A percentile compares a stretch with the other conserved stretches of the same genome.
Conservation (phyloP, 2,329 filamentous ascomycete species). For the Ophiostoma novo-ulmi region DNA sequence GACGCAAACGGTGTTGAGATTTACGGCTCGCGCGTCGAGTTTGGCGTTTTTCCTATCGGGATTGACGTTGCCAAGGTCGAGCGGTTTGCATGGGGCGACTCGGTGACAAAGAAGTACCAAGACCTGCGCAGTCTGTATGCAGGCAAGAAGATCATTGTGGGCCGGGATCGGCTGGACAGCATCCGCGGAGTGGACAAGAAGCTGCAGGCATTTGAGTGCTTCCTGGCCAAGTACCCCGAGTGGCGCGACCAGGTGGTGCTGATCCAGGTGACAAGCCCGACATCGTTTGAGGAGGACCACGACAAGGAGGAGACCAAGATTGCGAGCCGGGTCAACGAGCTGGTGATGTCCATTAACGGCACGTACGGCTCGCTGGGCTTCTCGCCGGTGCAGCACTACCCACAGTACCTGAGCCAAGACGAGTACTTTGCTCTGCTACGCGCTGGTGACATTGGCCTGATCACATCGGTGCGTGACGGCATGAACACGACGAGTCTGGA, state of each 20-base stretch:
- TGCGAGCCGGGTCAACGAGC: slow-evolving; percentile 80
- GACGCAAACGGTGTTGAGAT: slow-evolving; percentile 81
- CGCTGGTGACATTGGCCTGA: slow-evolving; percentile 83
- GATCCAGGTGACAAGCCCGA: slow-evolving; percentile 91
- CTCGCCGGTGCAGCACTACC: slow-evolving; percentile 88
- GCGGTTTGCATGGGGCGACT: slow-evolving; percentile 64
- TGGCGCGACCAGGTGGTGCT: slow-evolving; percentile 90
- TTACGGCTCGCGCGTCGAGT: slow-evolving; percentile 81
- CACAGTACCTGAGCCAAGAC: slow-evolving; percentile 81
- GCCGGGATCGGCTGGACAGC: slow-evolving; percentile 87
- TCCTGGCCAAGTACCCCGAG: slow-evolving; percentile 83
- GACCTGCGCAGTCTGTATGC: slow-evolving; percentile 71
- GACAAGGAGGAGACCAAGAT: slow-evolving; percentile 75
- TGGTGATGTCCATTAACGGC: slow-evolving; percentile 89
- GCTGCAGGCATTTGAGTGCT: slow-evolving; percentile 86
- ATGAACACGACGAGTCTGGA: slow-evolving; percentile 98
- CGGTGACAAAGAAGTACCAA: slow-evolving; percentile 65
- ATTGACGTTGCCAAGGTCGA: slow-evolving; percentile 83
- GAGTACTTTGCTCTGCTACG: slow-evolving; percentile 95
- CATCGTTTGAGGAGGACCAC: slow-evolving; percentile 69
- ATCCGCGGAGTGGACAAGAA: slow-evolving; percentile 94
- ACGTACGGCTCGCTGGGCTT: slow-evolving; percentile 82
- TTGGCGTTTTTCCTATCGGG: slow-evolving; percentile 91
- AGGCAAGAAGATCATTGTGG: slow-evolving; percentile 93
- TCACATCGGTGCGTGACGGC: slow-evolving; percentile 91